These are phyloP conservation scores for Daldinia eschscholtzii DNA, from an alignment of 2,329 filamentous ascomycete genomes.

Conservation along the genomic window DNA sequence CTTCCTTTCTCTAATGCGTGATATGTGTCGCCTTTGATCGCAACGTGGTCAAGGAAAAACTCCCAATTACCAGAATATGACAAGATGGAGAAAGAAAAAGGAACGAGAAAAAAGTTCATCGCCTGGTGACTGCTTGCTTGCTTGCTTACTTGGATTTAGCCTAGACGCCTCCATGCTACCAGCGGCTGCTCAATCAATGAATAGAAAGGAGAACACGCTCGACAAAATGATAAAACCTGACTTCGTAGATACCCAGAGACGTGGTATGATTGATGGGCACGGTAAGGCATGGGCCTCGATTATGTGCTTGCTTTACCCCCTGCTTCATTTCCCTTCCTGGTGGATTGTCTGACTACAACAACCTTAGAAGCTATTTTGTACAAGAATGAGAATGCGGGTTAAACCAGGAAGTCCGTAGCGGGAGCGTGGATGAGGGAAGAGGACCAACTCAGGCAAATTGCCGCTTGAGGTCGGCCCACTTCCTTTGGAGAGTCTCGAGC, in stretches of 20 bases:
- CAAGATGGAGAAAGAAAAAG: background rate
- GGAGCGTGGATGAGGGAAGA: slow-evolving; percentile 13
- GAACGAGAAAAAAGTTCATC: background rate
- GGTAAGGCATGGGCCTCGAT: background rate
- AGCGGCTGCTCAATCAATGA: background rate
- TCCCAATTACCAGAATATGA: background rate
- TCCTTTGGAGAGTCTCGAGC: slow-evolving; percentile 79
- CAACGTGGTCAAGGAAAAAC: background rate
- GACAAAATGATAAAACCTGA: slow-evolving; percentile 33
- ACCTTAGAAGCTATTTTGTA: slow-evolving; percentile 38
- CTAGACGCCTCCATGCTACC: slow-evolving; percentile 8
- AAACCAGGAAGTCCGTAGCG: slow-evolving; percentile 6
- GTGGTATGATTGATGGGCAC: background rate
- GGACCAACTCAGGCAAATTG: slow-evolving; percentile 61
- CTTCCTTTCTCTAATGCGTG: slow-evolving; percentile 4
- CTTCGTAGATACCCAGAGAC: slow-evolving; percentile 27
- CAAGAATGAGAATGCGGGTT: slow-evolving; percentile 33
- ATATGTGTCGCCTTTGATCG: background rate
- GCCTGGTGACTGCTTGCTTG: background rate
- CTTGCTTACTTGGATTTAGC: background rate
- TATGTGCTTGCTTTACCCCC: slow-evolving; percentile 5
- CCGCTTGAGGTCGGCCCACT: slow-evolving; percentile 79
- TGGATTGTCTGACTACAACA: slow-evolving; percentile 29
- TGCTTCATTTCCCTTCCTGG: slow-evolving; percentile 11
- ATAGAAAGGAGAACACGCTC: slow-evolving; percentile 2